These are phyloP conservation scores for Leptosphaerulina australis DNA, from an alignment of 2,329 filamentous ascomycete genomes.

Conservation along the genomic window DNA sequence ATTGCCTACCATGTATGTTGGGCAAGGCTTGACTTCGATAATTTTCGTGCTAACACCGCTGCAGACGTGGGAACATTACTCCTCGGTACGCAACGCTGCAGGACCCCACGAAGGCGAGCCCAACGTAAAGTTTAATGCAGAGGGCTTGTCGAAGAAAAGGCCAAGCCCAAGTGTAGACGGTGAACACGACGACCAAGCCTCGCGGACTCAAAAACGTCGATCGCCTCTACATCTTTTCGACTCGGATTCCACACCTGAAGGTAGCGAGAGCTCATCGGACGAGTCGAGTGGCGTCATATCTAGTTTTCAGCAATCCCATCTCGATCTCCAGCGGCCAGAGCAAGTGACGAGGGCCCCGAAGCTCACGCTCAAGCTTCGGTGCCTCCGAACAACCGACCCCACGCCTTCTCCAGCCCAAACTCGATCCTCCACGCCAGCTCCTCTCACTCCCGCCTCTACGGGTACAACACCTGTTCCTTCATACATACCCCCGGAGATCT, in stretches of 20 bases:
- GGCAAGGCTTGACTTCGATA: background rate
- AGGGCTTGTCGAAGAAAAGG: constrained; percentile 49
- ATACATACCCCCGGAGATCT: background rate
- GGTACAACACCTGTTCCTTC: constrained; percentile 16
- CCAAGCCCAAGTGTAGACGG: constrained; percentile 59
- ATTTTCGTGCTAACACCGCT: constrained; percentile 28
- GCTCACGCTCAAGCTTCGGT: constrained; percentile 43
- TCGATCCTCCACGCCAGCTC: constrained; percentile 27
- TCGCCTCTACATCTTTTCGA: constrained; percentile 54
- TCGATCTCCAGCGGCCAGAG: constrained; percentile 27
- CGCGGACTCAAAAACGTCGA: constrained; percentile 61
- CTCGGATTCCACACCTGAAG: constrained; percentile 47
- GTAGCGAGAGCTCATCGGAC: constrained; percentile 45
- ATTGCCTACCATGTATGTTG: constrained; percentile 67
- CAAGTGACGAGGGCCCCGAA: constrained; percentile 33
- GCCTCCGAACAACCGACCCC: constrained; percentile 36
- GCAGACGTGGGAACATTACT: constrained; percentile 70
- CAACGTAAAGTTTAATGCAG: constrained; percentile 48
- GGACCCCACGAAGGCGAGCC: constrained; percentile 65
- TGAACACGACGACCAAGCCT: constrained; percentile 56
- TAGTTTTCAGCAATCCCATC: constrained; percentile 34
- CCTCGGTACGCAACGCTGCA: constrained; percentile 65
- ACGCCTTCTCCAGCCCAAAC: constrained; percentile 25
- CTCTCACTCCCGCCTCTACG: constrained; percentile 13
- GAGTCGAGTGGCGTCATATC: constrained; percentile 39